Evolutionary conservation across 345 rosid genomes (phyloP).

Genomic region (Gossypium bickii): DNA sequence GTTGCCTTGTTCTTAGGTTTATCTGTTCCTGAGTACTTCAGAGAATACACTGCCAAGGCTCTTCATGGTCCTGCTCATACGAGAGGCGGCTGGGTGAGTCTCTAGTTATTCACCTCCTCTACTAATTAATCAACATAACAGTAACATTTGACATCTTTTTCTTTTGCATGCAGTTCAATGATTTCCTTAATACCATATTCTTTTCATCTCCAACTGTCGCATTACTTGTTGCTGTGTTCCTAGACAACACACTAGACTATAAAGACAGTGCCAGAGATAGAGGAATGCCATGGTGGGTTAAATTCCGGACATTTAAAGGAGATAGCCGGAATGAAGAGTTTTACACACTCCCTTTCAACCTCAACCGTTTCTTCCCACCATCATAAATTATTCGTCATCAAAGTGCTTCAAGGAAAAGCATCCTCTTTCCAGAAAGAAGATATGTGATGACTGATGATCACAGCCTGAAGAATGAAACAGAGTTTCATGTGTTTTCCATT

Average conservation of each 20-base stretch:
- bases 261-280: constrained; percentile 82
- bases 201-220: constrained; percentile 87
- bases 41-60: constrained; percentile 75
- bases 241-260: constrained; percentile 89
- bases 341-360: constrained; percentile 95
- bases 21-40: constrained; percentile 84
- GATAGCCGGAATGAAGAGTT: constrained; percentile 91
- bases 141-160: background rate
- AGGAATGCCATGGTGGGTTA: constrained; percentile 98
- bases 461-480: background rate
- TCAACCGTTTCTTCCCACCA: constrained; percentile 96
- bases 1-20: constrained; percentile 86
- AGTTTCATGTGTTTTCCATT: background rate
- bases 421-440: constrained; percentile 1
- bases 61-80: constrained; percentile 95
- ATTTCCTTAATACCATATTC: constrained; percentile 92
- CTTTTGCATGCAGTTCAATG: constrained; percentile 67
- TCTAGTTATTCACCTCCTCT: too few species aligned
- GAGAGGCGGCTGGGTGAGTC: constrained; percentile 76
- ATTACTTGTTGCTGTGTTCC: constrained; percentile 66
- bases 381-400: constrained; percentile 23
- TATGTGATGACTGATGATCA: background rate
- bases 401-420: constrained; percentile 19
- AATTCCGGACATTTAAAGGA: constrained; percentile 82
- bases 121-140: background rate